A percentile compares a stretch with the other conserved stretches of the same genome.
phyloP scores from a whole-genome alignment of 2,329 filamentous ascomycete species.

The Neurospora sp. region DNA sequence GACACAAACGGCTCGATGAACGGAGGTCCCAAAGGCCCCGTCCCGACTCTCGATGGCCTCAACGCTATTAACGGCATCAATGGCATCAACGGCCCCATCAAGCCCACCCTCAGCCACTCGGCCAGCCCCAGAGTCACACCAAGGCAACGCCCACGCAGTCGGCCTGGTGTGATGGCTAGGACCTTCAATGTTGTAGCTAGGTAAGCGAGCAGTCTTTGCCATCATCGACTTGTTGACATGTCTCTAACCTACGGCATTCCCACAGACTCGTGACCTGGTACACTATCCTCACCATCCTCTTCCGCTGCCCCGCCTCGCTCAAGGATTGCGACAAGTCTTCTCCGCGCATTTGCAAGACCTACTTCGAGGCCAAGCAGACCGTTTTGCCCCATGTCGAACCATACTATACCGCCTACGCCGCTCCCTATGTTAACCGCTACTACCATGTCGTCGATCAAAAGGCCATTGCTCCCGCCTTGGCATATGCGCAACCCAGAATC shows the following conservation, averaged over 20 bases:
- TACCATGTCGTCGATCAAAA: conserved; percentile 50
- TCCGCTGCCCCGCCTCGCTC: conserved; percentile 68
- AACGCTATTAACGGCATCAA: conserved; percentile 15
- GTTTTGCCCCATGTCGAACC: conserved; percentile 69
- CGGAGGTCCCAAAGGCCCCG: conserved; percentile 2
- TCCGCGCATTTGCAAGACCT: conserved; percentile 73
- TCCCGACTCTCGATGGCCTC: conserved; percentile 2
- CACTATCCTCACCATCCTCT: conserved; percentile 65
- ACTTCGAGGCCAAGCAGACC: conserved; percentile 54
- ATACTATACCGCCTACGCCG: conserved; percentile 77
- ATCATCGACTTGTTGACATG: too few relatives aligned
- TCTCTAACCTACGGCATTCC: too few relatives aligned
- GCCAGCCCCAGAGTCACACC: conserved; percentile 23
- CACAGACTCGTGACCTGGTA: conserved; percentile 76
- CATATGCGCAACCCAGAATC: conserved; percentile 66
- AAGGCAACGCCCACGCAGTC: conserved; percentile 10
- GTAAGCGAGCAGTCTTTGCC: conserved; percentile 26
- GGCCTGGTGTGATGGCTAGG: conserved; percentile 26
- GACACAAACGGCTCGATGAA: conserved; percentile 13
- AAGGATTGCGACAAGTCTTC: conserved; percentile 59
- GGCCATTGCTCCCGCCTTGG: conserved; percentile 61
- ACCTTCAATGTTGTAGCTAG: conserved; percentile 42
- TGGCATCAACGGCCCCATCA: conserved; percentile 16
- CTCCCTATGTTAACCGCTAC: conserved; percentile 77
- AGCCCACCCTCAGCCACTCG: conserved; percentile 26